Evolutionary conservation across 257 asterid genomes (phyloP).

Genomic region (Solanum piurae): DNA sequence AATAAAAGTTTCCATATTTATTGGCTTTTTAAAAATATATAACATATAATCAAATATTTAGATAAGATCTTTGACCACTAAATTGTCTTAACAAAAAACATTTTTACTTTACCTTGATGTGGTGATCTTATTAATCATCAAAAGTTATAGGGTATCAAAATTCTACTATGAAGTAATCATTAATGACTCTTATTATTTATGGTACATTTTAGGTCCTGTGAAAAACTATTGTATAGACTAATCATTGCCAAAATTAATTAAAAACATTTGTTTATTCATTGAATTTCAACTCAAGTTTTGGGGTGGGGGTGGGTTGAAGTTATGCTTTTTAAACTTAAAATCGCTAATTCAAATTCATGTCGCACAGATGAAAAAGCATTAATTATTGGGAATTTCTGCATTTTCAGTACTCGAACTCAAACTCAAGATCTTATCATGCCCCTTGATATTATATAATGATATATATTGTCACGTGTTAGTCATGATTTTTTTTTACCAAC

Average conservation of each 20-base stretch:
- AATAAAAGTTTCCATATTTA: neutral
- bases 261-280: neutral
- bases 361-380: accelerated
- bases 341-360: neutral
- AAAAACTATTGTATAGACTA: neutral
- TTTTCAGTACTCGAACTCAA: neutral
- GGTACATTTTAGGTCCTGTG: neutral
- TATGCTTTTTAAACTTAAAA: no score
- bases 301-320: neutral
- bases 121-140: neutral
- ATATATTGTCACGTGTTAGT: neutral
- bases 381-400: accelerated
- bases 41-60: neutral
- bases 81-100: neutral
- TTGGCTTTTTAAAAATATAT: neutral
- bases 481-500: no score
- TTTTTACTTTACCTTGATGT: neutral
- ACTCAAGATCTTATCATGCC: neutral
- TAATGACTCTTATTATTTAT: neutral
- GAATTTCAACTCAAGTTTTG: neutral
- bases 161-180: neutral
- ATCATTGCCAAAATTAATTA: neutral
- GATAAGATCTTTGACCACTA: neutral
- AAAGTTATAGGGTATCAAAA: neutral
- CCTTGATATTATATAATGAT: neutral